Evolutionary conservation across 805 yeast genomes (phyloP).

Genomic region (Brettanomyces nanus): DNA sequence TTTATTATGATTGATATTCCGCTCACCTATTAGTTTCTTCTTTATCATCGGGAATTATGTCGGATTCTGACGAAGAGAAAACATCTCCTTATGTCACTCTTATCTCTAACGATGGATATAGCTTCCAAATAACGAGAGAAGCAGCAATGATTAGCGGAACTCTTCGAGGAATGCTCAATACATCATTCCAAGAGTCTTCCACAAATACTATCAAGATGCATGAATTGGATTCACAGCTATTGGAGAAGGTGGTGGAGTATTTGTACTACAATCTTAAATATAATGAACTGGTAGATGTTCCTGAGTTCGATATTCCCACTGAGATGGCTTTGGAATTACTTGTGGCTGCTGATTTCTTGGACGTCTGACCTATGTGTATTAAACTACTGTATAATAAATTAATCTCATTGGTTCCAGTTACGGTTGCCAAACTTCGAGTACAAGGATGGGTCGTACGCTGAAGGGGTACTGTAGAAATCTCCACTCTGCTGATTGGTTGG

Average conservation of each 20-base stretch:
- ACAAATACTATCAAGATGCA: constrained; percentile 45
- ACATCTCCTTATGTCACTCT: constrained; percentile 44
- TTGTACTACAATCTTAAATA: constrained; percentile 68
- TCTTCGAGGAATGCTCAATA: constrained; percentile 46
- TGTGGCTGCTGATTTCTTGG: constrained; percentile 88
- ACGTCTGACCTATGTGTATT: constrained; percentile 31
- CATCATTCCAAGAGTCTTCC: constrained; percentile 51
- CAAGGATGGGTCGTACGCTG: constrained; percentile 41
- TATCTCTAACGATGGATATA: constrained; percentile 64
- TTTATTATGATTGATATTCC: too few species aligned
- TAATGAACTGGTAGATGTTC: constrained; percentile 54
- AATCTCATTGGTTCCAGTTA: constrained; percentile 7
- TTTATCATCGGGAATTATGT: too few species aligned
- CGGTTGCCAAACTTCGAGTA: constrained; percentile 28
- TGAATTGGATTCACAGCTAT: constrained; percentile 62
- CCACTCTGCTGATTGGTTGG: constrained; percentile 15
- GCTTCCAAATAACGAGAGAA: constrained; percentile 53
- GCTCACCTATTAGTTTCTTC: too few species aligned
- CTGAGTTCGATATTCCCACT: constrained; percentile 87
- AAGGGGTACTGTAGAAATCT: constrained; percentile 42
- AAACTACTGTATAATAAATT: not conserved
- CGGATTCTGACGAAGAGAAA: constrained; percentile 15
- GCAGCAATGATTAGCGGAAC: constrained; percentile 73
- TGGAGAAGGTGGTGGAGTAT: constrained; percentile 80
- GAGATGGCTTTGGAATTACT: constrained; percentile 87